These are phyloP conservation scores for Camillea tinctor DNA, from an alignment of 2,329 filamentous ascomycete species.

Conservation along the genomic window DNA sequence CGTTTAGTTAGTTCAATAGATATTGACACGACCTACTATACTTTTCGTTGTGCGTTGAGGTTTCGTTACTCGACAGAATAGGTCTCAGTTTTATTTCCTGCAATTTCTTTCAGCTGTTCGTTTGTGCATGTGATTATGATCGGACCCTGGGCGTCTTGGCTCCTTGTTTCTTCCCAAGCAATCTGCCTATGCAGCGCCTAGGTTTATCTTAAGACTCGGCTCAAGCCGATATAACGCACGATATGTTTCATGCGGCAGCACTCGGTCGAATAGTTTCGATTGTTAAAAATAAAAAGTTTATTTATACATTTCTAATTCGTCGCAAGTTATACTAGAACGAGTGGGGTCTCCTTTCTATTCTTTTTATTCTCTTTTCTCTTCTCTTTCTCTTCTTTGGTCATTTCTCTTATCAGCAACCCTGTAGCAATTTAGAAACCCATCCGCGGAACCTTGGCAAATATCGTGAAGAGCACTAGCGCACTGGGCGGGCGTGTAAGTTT, in stretches of 20 bases:
- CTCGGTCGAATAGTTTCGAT: not conserved
- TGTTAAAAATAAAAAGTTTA: not conserved
- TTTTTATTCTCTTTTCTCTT: not conserved
- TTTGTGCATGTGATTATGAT: not conserved
- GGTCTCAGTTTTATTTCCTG: not conserved
- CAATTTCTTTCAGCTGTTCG: not conserved
- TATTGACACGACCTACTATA: too few species aligned
- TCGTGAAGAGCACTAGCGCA: too few species aligned
- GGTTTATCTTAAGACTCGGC: not conserved
- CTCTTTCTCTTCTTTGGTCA: not conserved
- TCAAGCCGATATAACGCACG: not conserved
- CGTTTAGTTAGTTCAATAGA: too few species aligned
- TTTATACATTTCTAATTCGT: not conserved
- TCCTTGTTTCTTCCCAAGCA: not conserved
- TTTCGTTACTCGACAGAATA: not conserved
- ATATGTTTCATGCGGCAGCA: not conserved
- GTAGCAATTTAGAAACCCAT: not conserved
- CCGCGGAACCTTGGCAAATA: too few species aligned
- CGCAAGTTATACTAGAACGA: not conserved
- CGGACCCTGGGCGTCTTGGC: not conserved
- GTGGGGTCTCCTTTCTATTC: not conserved
- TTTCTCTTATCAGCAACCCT: not conserved
- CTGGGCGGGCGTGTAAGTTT: too few species aligned
- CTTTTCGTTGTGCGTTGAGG: too few species aligned
- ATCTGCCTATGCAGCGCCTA: not conserved